Percentiles rank a stretch among this genome's conserved stretches.
Conservation (phyloP, 352 stramenopile species). For the Phytophthora megakarya region DNA sequence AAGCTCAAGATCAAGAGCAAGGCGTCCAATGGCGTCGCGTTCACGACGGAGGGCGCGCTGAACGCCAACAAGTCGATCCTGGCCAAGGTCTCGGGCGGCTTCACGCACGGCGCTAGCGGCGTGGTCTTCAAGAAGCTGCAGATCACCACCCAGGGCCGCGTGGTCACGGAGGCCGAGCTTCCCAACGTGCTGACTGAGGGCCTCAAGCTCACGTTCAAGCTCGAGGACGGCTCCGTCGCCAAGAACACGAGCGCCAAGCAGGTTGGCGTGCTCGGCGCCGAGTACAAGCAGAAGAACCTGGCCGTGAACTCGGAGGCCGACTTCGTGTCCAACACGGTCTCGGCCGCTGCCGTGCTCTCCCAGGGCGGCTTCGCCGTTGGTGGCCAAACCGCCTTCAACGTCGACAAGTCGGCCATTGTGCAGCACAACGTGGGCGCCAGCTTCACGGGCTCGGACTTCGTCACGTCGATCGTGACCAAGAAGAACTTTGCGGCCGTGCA, state of each 20-base stretch:
- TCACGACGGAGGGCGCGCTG: conserved; percentile 78
- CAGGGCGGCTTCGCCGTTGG: conserved; percentile 73
- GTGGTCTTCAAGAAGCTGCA: conserved; percentile 89
- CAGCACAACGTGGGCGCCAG: conserved; percentile 82
- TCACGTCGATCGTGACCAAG: conserved; percentile 75
- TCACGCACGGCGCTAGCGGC: conserved; percentile 67
- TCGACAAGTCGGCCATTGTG: conserved; percentile 78
- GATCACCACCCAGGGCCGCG: conserved; percentile 78
- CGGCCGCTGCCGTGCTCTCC: conserved; percentile 52
- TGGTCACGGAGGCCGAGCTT: conserved; percentile 79
- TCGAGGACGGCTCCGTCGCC: conserved; percentile 79
- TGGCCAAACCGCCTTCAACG: conserved; percentile 77
- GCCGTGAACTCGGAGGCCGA: conserved; percentile 77
- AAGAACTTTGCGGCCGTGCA: conserved; percentile 84
- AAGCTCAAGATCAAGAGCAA: conserved; percentile 88
- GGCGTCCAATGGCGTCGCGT: conserved; percentile 71
- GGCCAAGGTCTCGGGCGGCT: conserved; percentile 79
- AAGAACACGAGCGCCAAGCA: conserved; percentile 77
- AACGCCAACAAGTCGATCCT: conserved; percentile 86
- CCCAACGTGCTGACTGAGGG: conserved; percentile 78
- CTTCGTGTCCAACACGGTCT: conserved; percentile 76
- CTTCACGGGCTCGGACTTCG: conserved; percentile 71
- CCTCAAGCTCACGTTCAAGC: conserved; percentile 84
- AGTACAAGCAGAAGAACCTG: conserved; percentile 82
- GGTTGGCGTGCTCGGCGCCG: conserved; percentile 72